These are phyloP conservation scores for Achlya hypogyna DNA, from an alignment of 352 stramenopile species.

Conservation along the genomic window DNA sequence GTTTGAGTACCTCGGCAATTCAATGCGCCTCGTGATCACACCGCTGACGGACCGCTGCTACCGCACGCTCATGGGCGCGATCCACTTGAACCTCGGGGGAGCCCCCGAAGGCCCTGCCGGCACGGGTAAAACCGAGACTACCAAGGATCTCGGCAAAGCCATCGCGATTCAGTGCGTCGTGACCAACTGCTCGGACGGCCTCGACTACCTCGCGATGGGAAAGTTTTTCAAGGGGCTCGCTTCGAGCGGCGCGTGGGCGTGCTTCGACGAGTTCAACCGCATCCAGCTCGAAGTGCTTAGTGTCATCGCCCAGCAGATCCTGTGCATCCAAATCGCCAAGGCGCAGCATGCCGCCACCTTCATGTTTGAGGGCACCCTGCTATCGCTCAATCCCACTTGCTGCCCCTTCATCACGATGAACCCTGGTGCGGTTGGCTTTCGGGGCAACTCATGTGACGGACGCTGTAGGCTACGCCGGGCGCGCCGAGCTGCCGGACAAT, in stretches of 20 bases:
- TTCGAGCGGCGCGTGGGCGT: constrained; percentile 84
- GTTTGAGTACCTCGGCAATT: constrained; percentile 91
- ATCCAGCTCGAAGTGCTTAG: constrained; percentile 90
- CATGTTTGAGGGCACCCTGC: constrained; percentile 84
- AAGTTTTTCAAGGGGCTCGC: constrained; percentile 93
- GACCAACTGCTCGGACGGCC: constrained; percentile 85
- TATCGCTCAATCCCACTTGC: constrained; percentile 84
- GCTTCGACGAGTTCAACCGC: constrained; percentile 91
- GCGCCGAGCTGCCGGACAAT: constrained; percentile 87
- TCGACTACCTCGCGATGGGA: constrained; percentile 89
- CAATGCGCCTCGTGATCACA: constrained; percentile 87
- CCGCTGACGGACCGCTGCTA: constrained; percentile 89
- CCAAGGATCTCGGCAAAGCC: constrained; percentile 87
- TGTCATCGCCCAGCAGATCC: constrained; percentile 89
- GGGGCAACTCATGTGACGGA: no score
- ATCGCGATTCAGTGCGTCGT: constrained; percentile 91
- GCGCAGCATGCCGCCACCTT: constrained; percentile 71
- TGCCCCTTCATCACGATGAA: constrained; percentile 94
- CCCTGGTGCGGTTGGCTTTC: constrained; percentile 28
- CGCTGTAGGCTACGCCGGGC: constrained; percentile 73
- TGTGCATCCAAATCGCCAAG: constrained; percentile 86
- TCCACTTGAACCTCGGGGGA: constrained; percentile 86
- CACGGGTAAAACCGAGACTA: constrained; percentile 90
- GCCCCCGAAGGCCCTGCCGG: constrained; percentile 84
- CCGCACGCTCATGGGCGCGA: constrained; percentile 84